Base-by-base conservation (phyloP, 495 filamentous ascomycete genomes). In the Aspergillus wentii region DNA sequence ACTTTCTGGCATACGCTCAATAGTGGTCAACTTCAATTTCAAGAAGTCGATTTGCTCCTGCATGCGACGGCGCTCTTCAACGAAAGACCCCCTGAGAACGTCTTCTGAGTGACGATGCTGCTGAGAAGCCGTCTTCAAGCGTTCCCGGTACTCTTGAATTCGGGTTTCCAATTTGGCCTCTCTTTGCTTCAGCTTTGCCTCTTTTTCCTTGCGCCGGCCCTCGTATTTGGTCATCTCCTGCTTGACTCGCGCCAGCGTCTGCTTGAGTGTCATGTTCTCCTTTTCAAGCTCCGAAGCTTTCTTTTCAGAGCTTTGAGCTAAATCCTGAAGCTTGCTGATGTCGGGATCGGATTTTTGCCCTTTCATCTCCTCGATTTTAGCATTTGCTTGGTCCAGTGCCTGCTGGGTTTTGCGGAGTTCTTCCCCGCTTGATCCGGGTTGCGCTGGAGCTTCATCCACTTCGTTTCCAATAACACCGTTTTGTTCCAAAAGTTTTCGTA, bases 261-360 rank as follows among this genome's bases (percentile, higher is more conserved):
- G 64, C 28, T 77, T 77, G 26, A 82, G 54, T 0, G 59, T 54
- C 14, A 53, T 44, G 21, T 82, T 70, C 33, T 82, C 73, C 37
- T 75, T 74, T 47, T 76, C 70, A 7, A 85, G 62, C 14, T 73
- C 69, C 4, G 73, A 66, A 9, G 79, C 78, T 49, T 83, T 83
- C 35, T 74, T 69, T 40, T 85, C 79, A 20, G 83, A 83, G 49
- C 74, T 79, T 35, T 80, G 68, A 30, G 79, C 63, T 21, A 82
- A 72, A 38, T 75, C 45, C 21, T 55, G 61, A 8, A 75, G 56
- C 45, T 48, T 76, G 59, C 35, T 75, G 59, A 66, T 76, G 17
- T 71, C 64, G n/a, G n/a, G n/a, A n/a, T n/a, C n/a, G 5, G 53
- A 44, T 61, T 48, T 59, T 43, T 57, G 75, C 57, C 43, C 73